Base-by-base conservation (phyloP, 2,329 filamentous ascomycete species). In the Fusarium xylarioides region DNA sequence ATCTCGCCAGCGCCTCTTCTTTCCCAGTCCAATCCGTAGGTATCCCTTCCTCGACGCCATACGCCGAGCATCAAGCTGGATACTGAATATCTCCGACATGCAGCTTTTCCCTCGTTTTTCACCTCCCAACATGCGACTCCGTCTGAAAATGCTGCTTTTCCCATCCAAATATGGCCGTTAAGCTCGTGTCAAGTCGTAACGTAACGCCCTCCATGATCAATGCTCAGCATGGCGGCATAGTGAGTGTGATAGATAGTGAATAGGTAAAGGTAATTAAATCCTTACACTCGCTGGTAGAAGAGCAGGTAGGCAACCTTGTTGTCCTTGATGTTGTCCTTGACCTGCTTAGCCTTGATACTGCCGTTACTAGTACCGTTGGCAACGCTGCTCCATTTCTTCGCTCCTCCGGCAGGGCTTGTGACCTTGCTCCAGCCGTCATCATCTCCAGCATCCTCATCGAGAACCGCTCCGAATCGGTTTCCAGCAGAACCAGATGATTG, bases 251-350 rank as follows among this genome's bases (percentile, higher is more conserved):
- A 69, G 28, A 53, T 63, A 70, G 62, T 68, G 63, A 28, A 40
- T 53, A 54, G 44, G 42, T 23, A 47, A 54, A 54, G 63, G 34
- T 54, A 28, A 50, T 50, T 61, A 43, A 42, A 44, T 50, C 56
- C 55, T 79, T 74, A 89, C 68, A 96, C 89, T 78, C 90, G 91
- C 85, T 98, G 92, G 82, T 99, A 99, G 84, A 99, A 97, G 79
- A 99, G 85, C 74, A 99, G 90, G 83, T 99, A 99, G 8, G 96
- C 96, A 66, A 98, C 95, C 87, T 97, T 97, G 87, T 95, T 97
- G 82, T 98, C 95, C 82, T 94, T 94, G 79, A 93, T 88, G 74
- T 84, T 89, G 76, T 91, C 90, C 81, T 90, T 86, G 80, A 85
- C 71, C 82, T 90, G 82, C 83, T 89, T 87, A 78, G 86, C 74